Percentiles rank a stretch among this genome's conserved stretches.
phyloP scores from a whole-genome alignment of 2,329 filamentous ascomycete species.

The Alternaria novae-zelandiae region DNA sequence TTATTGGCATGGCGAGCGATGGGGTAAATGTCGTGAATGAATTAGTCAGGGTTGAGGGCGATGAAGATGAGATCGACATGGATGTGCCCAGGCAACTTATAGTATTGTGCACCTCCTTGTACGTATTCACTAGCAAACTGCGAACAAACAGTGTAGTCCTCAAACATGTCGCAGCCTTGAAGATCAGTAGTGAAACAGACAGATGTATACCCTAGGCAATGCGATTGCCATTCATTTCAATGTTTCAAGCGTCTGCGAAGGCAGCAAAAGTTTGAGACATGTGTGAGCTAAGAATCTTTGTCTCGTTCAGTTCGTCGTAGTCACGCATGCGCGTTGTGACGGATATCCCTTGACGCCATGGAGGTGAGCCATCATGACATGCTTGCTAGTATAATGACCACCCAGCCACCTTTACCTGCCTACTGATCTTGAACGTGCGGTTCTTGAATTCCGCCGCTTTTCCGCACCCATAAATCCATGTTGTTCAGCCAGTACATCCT shows the following conservation, averaged over 20 bases:
- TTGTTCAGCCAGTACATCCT: not conserved
- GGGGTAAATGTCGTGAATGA: not conserved
- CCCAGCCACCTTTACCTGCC: not conserved
- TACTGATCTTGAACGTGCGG: not conserved
- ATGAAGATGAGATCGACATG: not conserved
- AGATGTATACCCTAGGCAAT: not conserved
- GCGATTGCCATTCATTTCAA: not conserved
- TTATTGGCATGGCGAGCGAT: not conserved
- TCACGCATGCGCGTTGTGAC: no score
- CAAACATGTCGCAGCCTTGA: not conserved
- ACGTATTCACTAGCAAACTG: not conserved
- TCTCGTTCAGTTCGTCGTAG: no score
- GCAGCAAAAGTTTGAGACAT: not conserved
- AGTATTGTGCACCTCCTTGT: not conserved
- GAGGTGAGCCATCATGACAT: no score
- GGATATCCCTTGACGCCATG: no score
- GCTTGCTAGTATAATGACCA: no score
- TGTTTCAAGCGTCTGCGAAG: not conserved
- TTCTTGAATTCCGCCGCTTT: not conserved
- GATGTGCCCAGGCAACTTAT: not conserved
- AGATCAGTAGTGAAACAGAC: not conserved
- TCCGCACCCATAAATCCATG: not conserved
- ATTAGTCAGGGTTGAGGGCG: not conserved
- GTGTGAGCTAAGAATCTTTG: not conserved
- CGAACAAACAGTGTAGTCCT: not conserved